Evolutionary conservation across 345 rosid genomes (phyloP).

Genomic region (Lagerstroemia speciosa): DNA sequence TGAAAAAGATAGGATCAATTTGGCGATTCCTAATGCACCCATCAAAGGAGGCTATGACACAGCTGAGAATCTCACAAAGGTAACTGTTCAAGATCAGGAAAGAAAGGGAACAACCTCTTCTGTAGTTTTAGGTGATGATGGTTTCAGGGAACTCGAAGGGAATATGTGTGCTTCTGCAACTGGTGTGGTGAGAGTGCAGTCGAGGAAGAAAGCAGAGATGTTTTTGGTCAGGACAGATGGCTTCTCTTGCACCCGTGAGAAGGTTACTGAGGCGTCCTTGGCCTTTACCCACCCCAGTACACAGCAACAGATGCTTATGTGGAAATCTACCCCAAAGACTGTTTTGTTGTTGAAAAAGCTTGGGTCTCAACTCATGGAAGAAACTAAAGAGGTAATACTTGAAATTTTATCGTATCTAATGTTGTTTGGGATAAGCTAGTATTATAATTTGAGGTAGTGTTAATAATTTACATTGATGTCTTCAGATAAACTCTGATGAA

Average conservation of each 20-base stretch:
- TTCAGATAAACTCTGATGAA: not conserved
- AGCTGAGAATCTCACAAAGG: conserved; percentile 16
- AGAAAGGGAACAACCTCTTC: conserved; percentile 25
- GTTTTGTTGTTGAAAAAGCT: conserved; percentile 82
- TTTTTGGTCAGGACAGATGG: conserved; percentile 94
- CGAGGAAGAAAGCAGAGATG: conserved; percentile 97
- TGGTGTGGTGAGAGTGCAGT: conserved; percentile 95
- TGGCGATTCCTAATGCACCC: conserved; percentile 17
- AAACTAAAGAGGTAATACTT: conserved; percentile 79
- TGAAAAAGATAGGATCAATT: conserved; percentile 1
- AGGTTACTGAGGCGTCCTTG: conserved; percentile 88
- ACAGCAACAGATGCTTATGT: conserved; percentile 98
- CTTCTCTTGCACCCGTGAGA: conserved; percentile 88
- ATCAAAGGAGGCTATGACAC: conserved; percentile 22
- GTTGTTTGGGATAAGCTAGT: not conserved
- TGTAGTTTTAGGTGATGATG: conserved; percentile 43
- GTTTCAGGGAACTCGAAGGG: conserved; percentile 51
- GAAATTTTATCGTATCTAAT: not conserved
- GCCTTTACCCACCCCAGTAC: conserved; percentile 99
- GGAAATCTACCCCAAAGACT: conserved; percentile 92
- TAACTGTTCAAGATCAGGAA: conserved; percentile 24
- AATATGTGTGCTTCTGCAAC: conserved; percentile 96
- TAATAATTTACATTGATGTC: not conserved
- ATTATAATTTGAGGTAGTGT: not conserved
- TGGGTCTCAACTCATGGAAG: conserved; percentile 86